phyloP scores from a whole-genome alignment of 2,329 filamentous ascomycete genomes.

The Epichloe elymi region DNA sequence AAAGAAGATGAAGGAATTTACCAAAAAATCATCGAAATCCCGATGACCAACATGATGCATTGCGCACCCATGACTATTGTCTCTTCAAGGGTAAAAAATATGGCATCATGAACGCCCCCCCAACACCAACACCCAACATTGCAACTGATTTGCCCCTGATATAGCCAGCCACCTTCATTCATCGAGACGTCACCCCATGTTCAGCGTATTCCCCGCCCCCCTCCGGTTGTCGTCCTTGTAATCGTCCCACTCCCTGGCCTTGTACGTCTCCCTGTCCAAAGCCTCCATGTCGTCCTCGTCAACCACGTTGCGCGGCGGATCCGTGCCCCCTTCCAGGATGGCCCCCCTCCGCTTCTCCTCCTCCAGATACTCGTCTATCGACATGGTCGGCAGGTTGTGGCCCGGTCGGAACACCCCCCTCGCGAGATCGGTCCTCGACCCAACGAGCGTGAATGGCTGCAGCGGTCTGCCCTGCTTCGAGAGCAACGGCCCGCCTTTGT shows the following conservation, averaged over 20 bases:
- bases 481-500: conserved; percentile 57
- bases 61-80: too few relatives aligned
- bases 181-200: conserved; percentile 42
- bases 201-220: conserved; percentile 70
- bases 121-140: background rate
- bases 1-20: too few relatives aligned
- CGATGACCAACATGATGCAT: too few relatives aligned
- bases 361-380: conserved; percentile 92
- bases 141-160: background rate
- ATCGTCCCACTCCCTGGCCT: conserved; percentile 91
- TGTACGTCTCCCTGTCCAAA: conserved; percentile 81
- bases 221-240: conserved; percentile 81
- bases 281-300: conserved; percentile 88
- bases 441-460: conserved; percentile 78
- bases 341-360: conserved; percentile 76
- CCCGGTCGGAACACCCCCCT: conserved; percentile 82
- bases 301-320: conserved; percentile 54
- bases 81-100: too few relatives aligned
- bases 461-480: conserved; percentile 71
- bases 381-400: conserved; percentile 94
- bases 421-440: conserved; percentile 60
- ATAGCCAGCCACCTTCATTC: background rate
- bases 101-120: too few relatives aligned
- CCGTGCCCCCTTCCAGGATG: conserved; percentile 83
- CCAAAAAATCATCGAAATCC: too few relatives aligned